Base-by-base conservation (phyloP, 2,329 filamentous ascomycete species). In the Kalmusia sp. region DNA sequence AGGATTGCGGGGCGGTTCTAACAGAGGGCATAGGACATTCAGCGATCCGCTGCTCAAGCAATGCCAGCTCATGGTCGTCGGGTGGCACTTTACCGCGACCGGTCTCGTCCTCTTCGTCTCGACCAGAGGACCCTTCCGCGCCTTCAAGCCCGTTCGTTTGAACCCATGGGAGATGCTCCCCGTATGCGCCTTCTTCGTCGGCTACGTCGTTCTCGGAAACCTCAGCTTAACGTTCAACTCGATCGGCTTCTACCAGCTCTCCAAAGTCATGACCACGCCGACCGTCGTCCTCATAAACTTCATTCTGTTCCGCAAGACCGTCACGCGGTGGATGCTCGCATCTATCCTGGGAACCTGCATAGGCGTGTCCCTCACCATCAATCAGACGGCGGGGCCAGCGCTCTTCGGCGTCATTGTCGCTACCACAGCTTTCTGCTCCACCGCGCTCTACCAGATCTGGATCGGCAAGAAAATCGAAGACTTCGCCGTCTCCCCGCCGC, bases 381-480 rank as follows among this genome's bases (percentile, higher is more conserved):
- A 73, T 41, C 71, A 71, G 22, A 69, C 71, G 1, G 68, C 75
- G 34, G 75, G 73, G 50, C 77, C 73, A 7, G 68, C 71, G n/a
- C 64, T 74, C 3, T 67, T 76, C 11, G 77, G 77, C 22, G 72
- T 76, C 21, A 74, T 77, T 11, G 73, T 79, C 52, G 77, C 77
- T 1, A 70, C 73, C 3, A 63, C 76, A 28, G 77, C 77, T 7
- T 79, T 79, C 55, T 75, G 72, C 51, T 74, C 76, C 2, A 79
- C 77, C 7, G 77, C 76, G 1, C 74, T 79, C 40, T 79, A 79
- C 55, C 77, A 79, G 62, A 78, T 79, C 40, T 79, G 77, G 77
- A 79, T 79, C 52, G 77, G 77, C 57, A 79, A 79, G 72, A 79
- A 79, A 63, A 79, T 79, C 50, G 72, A 75, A 51, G 77, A 79